These are phyloP conservation scores for Blumeria hordei DNA, from an alignment of 2,329 filamentous ascomycete genomes.

Conservation along the genomic window DNA sequence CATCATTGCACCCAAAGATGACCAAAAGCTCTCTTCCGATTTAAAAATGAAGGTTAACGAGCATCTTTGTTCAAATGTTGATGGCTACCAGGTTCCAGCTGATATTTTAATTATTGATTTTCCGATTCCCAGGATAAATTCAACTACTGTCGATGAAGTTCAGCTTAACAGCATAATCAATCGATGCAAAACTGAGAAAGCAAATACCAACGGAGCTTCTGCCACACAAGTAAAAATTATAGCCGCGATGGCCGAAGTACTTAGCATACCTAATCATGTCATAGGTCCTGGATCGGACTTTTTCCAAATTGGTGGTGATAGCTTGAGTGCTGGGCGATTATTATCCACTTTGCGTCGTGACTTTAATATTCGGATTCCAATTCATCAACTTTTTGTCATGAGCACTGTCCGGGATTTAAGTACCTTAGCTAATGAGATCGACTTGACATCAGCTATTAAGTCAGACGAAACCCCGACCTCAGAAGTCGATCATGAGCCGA, in stretches of 20 bases:
- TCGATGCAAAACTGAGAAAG: neutral
- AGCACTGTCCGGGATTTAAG: slow-evolving; percentile 17
- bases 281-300: slow-evolving; percentile 22
- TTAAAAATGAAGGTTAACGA: neutral
- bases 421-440: slow-evolving; percentile 2
- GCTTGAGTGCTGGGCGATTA: slow-evolving; percentile 26
- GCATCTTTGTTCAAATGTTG: neutral
- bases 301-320: slow-evolving; percentile 28
- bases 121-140: slow-evolving; percentile 3
- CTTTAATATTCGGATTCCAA: slow-evolving; percentile 24
- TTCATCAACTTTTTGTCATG: slow-evolving; percentile 26
- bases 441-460: neutral
- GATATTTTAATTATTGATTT: slow-evolving; percentile 1
- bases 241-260: slow-evolving; percentile 21
- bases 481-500: slow-evolving; percentile 13
- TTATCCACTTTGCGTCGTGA: slow-evolving; percentile 25
- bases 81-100: slow-evolving; percentile 4
- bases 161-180: neutral
- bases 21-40: neutral
- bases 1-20: slow-evolving; percentile 1
- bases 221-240: slow-evolving; percentile 18
- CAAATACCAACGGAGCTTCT: neutral
- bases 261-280: slow-evolving; percentile 18
- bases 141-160: neutral
- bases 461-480: neutral